Conservation (phyloP, 176 grass and related monocot species). For the Olyra latifolia region DNA sequence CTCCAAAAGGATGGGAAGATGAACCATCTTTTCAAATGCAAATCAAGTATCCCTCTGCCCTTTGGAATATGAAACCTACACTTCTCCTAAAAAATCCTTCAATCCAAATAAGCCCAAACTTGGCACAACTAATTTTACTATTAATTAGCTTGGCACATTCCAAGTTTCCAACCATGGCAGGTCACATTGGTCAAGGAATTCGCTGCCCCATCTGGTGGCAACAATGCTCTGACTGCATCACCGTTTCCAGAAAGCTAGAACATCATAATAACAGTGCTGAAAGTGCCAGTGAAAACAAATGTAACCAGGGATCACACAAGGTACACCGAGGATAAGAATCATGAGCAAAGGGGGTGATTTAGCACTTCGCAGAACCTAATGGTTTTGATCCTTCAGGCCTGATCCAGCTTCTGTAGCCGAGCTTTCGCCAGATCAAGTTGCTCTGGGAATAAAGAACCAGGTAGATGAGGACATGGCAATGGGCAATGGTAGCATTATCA, state of each 20-base stretch:
- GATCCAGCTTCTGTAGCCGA: slow-evolving; percentile 37
- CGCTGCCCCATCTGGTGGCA: neutral
- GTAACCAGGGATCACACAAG: neutral
- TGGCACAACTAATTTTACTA: no score
- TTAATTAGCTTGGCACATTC: no score
- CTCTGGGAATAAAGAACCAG: neutral
- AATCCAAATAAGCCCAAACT: no score
- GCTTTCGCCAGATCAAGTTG: slow-evolving; percentile 42
- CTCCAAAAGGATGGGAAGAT: no score
- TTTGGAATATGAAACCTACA: no score
- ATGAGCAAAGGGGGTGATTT: neutral
- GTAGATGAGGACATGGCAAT: neutral
- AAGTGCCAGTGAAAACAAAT: neutral
- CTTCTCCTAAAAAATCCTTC: no score
- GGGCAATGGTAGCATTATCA: neutral
- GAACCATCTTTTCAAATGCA: no score
- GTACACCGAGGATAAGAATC: neutral
- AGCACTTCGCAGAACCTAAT: neutral
- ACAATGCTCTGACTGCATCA: neutral
- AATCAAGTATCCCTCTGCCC: no score
- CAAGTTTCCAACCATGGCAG: no score
- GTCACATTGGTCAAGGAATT: neutral
- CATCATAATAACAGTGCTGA: neutral
- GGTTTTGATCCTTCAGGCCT: slow-evolving; percentile 8
- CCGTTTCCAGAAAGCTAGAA: neutral